These are phyloP conservation scores for Rhododendron henanense DNA, from an alignment of 148 eudicot species.

Conservation along the genomic window DNA sequence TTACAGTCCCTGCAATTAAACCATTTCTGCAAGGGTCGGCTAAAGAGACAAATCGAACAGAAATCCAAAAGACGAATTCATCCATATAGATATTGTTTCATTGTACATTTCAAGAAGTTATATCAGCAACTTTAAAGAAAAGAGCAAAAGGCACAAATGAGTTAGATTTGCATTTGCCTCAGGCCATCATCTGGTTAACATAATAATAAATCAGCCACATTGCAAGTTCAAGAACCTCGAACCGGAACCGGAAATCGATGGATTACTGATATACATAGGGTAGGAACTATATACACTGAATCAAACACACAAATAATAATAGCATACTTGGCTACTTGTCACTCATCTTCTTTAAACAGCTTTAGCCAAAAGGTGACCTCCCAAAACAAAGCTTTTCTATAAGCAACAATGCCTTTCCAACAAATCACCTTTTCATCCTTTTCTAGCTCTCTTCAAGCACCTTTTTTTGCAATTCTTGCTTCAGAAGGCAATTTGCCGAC, in stretches of 20 bases:
- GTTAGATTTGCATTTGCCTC: conserved; percentile 9
- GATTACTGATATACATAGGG: background rate
- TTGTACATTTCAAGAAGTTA: background rate
- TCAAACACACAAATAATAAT: background rate
- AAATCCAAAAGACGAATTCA: background rate
- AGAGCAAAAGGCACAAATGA: background rate
- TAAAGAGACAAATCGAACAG: background rate
- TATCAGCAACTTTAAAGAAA: background rate
- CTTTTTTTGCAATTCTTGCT: background rate
- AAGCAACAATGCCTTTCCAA: background rate
- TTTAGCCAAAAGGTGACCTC: background rate
- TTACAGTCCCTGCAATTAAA: background rate
- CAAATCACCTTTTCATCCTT: background rate
- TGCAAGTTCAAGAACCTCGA: background rate
- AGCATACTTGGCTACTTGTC: background rate
- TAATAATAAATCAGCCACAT: background rate
- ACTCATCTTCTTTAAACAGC: background rate
- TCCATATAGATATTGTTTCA: background rate
- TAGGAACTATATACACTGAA: conserved; percentile 4
- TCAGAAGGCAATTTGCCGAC: background rate
- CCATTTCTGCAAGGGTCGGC: background rate
- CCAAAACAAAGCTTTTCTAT: background rate
- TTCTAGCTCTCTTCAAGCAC: background rate
- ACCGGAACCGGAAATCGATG: background rate
- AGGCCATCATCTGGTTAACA: background rate